Evolutionary conservation across 331 rosid genomes (phyloP).

Genomic region (Telfairia occidentalis): DNA sequence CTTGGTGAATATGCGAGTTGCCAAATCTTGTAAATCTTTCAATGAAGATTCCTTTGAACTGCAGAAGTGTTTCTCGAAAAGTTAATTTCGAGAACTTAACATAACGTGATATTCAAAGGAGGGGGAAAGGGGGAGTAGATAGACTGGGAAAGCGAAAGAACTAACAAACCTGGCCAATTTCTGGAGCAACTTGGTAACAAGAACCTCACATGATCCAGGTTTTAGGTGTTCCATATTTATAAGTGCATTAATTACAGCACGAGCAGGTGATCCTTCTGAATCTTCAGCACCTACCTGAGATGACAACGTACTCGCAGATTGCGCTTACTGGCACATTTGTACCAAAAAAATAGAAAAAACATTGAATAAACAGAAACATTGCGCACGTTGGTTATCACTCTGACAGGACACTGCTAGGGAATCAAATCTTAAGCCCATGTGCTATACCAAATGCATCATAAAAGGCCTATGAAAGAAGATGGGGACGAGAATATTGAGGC

Average conservation of each 20-base stretch:
- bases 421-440: neutral
- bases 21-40: slow-evolving; percentile 73
- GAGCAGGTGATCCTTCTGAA: slow-evolving; percentile 44
- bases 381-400: neutral
- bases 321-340: neutral
- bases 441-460: neutral
- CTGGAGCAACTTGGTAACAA: slow-evolving; percentile 66
- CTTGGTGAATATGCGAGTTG: slow-evolving; percentile 39
- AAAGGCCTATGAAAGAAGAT: slow-evolving; percentile 2
- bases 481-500: neutral
- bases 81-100: slow-evolving; percentile 8
- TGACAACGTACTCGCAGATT: neutral
- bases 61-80: slow-evolving; percentile 16
- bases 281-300: slow-evolving; percentile 60
- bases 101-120: neutral
- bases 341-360: neutral
- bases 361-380: neutral
- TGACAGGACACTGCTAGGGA: neutral
- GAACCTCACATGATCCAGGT: slow-evolving; percentile 71
- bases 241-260: slow-evolving; percentile 49
- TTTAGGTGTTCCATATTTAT: slow-evolving; percentile 57
- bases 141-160: neutral
- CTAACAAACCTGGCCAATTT: slow-evolving; percentile 58
- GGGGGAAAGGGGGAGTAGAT: neutral
- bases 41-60: slow-evolving; percentile 71